A percentile compares a stretch with the other conserved stretches of the same genome.
Evolutionary conservation across 768 basidiomycete species (phyloP).

Genomic region (Tulasnella calospora): DNA sequence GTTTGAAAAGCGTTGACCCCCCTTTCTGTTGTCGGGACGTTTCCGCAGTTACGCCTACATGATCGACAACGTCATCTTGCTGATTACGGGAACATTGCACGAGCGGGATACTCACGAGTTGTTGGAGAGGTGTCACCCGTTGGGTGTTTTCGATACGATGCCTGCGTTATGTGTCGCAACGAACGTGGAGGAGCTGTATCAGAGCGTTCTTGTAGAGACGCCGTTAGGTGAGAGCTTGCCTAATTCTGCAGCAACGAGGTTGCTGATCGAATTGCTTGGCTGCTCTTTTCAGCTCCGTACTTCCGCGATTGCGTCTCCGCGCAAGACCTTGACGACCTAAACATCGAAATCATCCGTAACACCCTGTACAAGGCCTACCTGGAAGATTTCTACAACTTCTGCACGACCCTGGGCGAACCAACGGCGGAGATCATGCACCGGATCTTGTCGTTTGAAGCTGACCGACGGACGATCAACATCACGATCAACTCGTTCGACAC

Average conservation of each 20-base stretch:
- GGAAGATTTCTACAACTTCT: constrained; percentile 91
- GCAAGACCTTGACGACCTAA: constrained; percentile 93
- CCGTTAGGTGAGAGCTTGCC: constrained; percentile 69
- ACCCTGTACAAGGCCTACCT: constrained; percentile 98
- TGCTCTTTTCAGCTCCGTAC: constrained; percentile 68
- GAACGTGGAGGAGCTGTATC: constrained; percentile 96
- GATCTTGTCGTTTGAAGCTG: constrained; percentile 93
- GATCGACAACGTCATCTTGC: constrained; percentile 98
- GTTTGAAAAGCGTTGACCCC: background rate
- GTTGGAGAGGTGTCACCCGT: constrained; percentile 91
- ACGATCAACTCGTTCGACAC: constrained; percentile 99
- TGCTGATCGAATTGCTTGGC: background rate
- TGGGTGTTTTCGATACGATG: constrained; percentile 98
- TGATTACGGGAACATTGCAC: constrained; percentile 95
- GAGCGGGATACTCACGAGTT: constrained; percentile 97
- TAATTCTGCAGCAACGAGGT: background rate
- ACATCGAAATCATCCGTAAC: constrained; percentile 99
- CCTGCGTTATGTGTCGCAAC: constrained; percentile 98
- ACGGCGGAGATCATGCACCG: constrained; percentile 88
- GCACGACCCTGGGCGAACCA: constrained; percentile 69
- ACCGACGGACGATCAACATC: constrained; percentile 94
- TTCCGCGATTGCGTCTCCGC: constrained; percentile 95
- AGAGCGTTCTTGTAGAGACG: constrained; percentile 94
- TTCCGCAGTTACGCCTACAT: constrained; percentile 87
- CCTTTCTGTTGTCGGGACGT: background rate